A percentile compares a stretch with the other conserved stretches of the same genome.
These are phyloP conservation scores for Erythrobasidium hasegawianum DNA, from an alignment of 1,284 basidiomycete genomes.

Conservation along the genomic window DNA sequence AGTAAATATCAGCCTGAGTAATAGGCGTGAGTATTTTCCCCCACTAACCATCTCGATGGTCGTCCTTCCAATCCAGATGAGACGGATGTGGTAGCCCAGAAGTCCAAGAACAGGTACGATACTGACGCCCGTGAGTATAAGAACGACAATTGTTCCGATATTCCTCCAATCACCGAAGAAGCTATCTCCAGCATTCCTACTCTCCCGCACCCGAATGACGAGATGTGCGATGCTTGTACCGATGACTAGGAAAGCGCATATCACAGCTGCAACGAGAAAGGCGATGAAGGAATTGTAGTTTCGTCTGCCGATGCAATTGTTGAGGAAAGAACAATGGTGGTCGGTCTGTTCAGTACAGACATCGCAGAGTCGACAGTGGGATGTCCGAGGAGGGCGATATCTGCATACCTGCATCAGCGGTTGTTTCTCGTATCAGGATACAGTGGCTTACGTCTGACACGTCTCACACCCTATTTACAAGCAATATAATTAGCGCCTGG, in stretches of 20 bases:
- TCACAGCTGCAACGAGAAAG: slow-evolving; percentile 66
- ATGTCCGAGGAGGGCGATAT: slow-evolving; percentile 83
- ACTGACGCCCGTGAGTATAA: slow-evolving; percentile 63
- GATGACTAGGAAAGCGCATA: slow-evolving; percentile 68
- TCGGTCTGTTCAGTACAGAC: slow-evolving; percentile 75
- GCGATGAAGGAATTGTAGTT: slow-evolving; percentile 87
- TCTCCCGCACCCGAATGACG: neutral
- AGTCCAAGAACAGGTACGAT: slow-evolving; percentile 78
- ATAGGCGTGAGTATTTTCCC: neutral
- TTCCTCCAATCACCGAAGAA: slow-evolving; percentile 59
- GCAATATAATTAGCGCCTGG: no score
- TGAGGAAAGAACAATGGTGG: slow-evolving; percentile 76
- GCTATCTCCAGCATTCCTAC: slow-evolving; percentile 12
- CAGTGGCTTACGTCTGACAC: slow-evolving; percentile 60
- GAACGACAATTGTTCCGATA: slow-evolving; percentile 71
- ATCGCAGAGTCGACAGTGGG: slow-evolving; percentile 92
- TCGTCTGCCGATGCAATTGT: slow-evolving; percentile 84
- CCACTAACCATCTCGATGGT: slow-evolving; percentile 90
- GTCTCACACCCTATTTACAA: slow-evolving; percentile 69
- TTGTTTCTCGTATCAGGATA: neutral
- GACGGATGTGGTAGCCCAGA: slow-evolving; percentile 73
- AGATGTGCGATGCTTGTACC: slow-evolving; percentile 45
- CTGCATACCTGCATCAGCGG: neutral
- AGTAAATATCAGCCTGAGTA: neutral
- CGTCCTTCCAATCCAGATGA: slow-evolving; percentile 76